Evolutionary conservation across 2,329 filamentous ascomycete genomes (phyloP).

Genomic region (Coniochaeta sp.): DNA sequence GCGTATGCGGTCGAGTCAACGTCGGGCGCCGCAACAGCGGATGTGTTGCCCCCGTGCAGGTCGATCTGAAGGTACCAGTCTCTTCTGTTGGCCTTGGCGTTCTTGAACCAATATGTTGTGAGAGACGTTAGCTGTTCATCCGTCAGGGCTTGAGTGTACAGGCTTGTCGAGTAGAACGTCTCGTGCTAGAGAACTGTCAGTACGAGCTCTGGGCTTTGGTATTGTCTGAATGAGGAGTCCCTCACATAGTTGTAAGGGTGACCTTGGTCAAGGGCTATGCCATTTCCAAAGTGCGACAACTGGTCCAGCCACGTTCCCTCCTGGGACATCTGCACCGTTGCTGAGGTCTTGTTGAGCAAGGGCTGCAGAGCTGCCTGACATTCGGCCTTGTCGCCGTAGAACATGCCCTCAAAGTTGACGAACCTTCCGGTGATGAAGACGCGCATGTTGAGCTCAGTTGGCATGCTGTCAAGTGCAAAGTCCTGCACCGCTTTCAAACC

Average conservation of each 20-base stretch:
- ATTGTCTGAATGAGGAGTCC: neutral
- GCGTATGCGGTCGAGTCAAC: slow-evolving; percentile 28
- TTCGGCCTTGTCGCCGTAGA: slow-evolving; percentile 26
- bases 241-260: slow-evolving; percentile 19
- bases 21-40: slow-evolving; percentile 23
- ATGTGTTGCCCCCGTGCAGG: slow-evolving; percentile 32
- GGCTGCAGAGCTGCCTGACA: slow-evolving; percentile 24
- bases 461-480: slow-evolving; percentile 24
- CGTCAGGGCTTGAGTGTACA: slow-evolving; percentile 29
- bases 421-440: slow-evolving; percentile 26
- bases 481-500: slow-evolving; percentile 22
- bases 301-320: slow-evolving; percentile 23
- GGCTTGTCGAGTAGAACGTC: slow-evolving; percentile 33
- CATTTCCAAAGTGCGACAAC: slow-evolving; percentile 24
- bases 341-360: slow-evolving; percentile 25
- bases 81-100: slow-evolving; percentile 25
- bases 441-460: slow-evolving; percentile 33
- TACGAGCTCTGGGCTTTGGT: too few species aligned
- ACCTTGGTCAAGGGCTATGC: slow-evolving; percentile 20
- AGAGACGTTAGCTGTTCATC: slow-evolving; percentile 27
- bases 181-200: slow-evolving; percentile 25
- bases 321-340: slow-evolving; percentile 22
- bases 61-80: slow-evolving; percentile 36
- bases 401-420: slow-evolving; percentile 30
- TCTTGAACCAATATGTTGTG: slow-evolving; percentile 30